Percentiles rank a stretch among this genome's conserved stretches.
Conservation (phyloP, 2,329 filamentous ascomycete genomes). For the Chalaropsis ovoidea region DNA sequence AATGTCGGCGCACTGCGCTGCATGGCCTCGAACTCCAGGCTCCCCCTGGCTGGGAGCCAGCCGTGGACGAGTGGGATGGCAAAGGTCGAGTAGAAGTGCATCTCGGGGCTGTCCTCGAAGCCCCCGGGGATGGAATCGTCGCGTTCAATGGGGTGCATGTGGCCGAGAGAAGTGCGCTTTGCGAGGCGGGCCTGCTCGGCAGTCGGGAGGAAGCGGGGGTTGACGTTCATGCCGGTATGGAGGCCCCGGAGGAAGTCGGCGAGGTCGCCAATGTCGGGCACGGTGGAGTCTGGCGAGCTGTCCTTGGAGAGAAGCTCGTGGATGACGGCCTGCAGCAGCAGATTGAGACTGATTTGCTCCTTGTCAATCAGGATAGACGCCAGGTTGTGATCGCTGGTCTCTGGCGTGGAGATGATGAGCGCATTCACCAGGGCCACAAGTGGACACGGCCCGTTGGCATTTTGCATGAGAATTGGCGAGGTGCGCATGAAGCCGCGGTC, state of each 20-base stretch:
- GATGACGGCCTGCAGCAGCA: constrained; percentile 81
- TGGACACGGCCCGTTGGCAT: constrained; percentile 88
- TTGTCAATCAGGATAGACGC: constrained; percentile 54
- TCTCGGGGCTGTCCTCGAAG: constrained; percentile 79
- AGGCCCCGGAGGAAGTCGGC: constrained; percentile 80
- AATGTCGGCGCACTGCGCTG: constrained; percentile 69
- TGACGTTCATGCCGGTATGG: constrained; percentile 97
- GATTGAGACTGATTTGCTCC: constrained; percentile 77
- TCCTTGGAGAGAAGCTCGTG: constrained; percentile 81
- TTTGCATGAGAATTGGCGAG: constrained; percentile 87
- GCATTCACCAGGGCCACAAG: constrained; percentile 89
- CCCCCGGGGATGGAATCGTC: constrained; percentile 50
- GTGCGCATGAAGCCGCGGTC: constrained; percentile 59
- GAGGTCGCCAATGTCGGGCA: constrained; percentile 81
- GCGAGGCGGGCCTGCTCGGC: constrained; percentile 39
- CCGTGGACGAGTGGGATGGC: constrained; percentile 82
- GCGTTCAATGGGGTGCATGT: constrained; percentile 43
- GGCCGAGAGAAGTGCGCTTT: constrained; percentile 44
- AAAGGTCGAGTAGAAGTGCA: constrained; percentile 86
- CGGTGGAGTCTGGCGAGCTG: constrained; percentile 49
- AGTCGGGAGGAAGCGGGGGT: constrained; percentile 69
- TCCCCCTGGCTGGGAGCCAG: constrained; percentile 66
- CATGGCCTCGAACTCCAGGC: constrained; percentile 60
- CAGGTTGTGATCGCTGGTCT: constrained; percentile 29
- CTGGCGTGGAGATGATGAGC: constrained; percentile 69